phyloP scores from a whole-genome alignment of 306 rosid genomes.

The Notholithocarpus densiflorus region DNA sequence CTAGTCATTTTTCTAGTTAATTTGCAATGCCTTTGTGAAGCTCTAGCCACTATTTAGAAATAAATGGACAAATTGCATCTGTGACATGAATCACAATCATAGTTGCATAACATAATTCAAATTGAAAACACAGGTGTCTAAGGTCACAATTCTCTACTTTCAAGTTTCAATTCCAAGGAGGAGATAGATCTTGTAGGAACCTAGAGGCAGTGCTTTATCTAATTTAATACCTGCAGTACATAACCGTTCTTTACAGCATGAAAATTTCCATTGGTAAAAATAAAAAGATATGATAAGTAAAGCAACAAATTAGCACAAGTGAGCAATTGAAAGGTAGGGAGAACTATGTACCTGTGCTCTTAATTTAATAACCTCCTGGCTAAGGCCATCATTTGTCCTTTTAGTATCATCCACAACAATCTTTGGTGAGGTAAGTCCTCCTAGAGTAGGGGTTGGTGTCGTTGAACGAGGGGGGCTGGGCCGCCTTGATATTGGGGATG shows the following conservation, averaged over 20 bases:
- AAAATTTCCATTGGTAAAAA: constrained; percentile 12
- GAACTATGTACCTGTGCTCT: constrained; percentile 71
- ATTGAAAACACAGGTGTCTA: neutral
- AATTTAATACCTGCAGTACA: constrained; percentile 3
- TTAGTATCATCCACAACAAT: constrained; percentile 82
- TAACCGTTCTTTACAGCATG: neutral
- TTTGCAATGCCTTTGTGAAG: neutral
- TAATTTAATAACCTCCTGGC: constrained; percentile 91
- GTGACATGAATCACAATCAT: neutral
- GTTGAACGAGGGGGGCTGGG: constrained; percentile 99
- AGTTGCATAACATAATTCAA: neutral
- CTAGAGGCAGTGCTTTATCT: neutral
- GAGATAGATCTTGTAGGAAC: neutral
- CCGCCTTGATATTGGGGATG: constrained; percentile 96
- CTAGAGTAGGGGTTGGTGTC: constrained; percentile 96
- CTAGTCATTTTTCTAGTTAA: neutral
- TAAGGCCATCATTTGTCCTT: constrained; percentile 83
- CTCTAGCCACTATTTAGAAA: too few species aligned
- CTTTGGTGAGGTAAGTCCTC: constrained; percentile 95
- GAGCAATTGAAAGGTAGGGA: neutral
- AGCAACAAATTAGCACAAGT: constrained; percentile 3
- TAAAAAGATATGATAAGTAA: neutral
- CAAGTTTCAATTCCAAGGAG: neutral
- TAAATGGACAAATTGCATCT: too few species aligned
- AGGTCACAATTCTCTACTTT: neutral